Evolutionary conservation across 495 filamentous ascomycete genomes (phyloP).

Genomic region (Penicillium chermesinum): DNA sequence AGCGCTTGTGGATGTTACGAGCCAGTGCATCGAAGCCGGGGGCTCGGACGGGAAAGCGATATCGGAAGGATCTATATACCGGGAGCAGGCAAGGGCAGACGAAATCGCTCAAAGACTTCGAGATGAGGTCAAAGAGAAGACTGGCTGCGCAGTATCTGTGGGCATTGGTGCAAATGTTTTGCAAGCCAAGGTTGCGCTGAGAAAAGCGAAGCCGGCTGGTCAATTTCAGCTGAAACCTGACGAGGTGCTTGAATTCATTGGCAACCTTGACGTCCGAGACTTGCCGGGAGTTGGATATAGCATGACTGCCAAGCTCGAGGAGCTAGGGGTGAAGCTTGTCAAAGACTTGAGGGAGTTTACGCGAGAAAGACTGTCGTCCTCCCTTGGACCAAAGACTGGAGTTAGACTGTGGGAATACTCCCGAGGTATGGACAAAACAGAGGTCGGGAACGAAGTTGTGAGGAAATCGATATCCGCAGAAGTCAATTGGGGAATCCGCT

Average conservation of each 20-base stretch:
- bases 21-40: conserved; percentile 57
- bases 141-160: conserved; percentile 85
- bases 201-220: conserved; percentile 92
- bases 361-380: conserved; percentile 65
- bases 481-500: conserved; percentile 97
- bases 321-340: conserved; percentile 76
- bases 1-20: conserved; percentile 74
- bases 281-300: conserved; percentile 87
- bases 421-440: conserved; percentile 77
- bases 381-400: conserved; percentile 86
- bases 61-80: conserved; percentile 67
- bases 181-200: conserved; percentile 80
- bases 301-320: conserved; percentile 76
- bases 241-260: conserved; percentile 70
- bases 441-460: conserved; percentile 75
- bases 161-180: conserved; percentile 91
- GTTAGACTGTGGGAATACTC: conserved; percentile 88
- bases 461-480: conserved; percentile 93
- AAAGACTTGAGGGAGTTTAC: conserved; percentile 72
- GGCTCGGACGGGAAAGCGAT: conserved; percentile 64
- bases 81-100: conserved; percentile 77
- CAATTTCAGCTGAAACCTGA: conserved; percentile 83
- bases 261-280: conserved; percentile 66
- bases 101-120: conserved; percentile 65
- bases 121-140: conserved; percentile 61